These are phyloP conservation scores for Trichoderma sp. DNA, from an alignment of 2,329 filamentous ascomycete genomes.

Conservation along the genomic window DNA sequence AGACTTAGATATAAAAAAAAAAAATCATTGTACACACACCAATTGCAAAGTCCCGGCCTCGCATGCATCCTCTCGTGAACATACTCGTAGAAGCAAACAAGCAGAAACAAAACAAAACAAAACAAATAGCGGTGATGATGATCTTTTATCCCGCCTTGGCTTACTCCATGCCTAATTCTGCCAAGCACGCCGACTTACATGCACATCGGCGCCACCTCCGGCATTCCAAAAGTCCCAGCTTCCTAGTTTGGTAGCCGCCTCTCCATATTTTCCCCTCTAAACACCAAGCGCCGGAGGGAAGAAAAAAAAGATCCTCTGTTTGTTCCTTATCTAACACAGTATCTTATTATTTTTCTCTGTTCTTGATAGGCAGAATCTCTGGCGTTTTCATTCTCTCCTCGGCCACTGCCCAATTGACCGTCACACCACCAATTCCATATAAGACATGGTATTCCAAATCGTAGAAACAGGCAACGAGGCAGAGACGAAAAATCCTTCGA, in stretches of 20 bases:
- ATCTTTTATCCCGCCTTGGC: not conserved
- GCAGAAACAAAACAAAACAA: not conserved
- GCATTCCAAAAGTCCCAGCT: conserved; percentile 17
- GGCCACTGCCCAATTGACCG: not conserved
- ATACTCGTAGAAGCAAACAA: not conserved
- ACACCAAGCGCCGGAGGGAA: no score
- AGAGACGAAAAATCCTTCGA: not conserved
- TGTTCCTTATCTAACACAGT: accelerated
- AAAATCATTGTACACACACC: not conserved
- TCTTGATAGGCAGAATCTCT: not conserved
- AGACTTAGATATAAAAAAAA: not conserved
- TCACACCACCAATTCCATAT: not conserved
- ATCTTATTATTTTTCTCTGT: not conserved
- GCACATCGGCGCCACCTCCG: not conserved
- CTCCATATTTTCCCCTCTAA: conserved; percentile 11
- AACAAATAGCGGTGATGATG: not conserved
- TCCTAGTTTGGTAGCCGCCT: not conserved
- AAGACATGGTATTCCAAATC: not conserved
- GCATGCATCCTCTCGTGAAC: not conserved
- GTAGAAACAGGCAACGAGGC: not conserved
- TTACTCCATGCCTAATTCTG: not conserved
- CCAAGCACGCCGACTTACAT: not conserved
- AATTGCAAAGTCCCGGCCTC: not conserved
- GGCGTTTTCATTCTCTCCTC: not conserved
- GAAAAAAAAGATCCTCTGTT: not conserved